Conservation (phyloP, 805 yeast species). For the Debaryomyces tyrocola region DNA sequence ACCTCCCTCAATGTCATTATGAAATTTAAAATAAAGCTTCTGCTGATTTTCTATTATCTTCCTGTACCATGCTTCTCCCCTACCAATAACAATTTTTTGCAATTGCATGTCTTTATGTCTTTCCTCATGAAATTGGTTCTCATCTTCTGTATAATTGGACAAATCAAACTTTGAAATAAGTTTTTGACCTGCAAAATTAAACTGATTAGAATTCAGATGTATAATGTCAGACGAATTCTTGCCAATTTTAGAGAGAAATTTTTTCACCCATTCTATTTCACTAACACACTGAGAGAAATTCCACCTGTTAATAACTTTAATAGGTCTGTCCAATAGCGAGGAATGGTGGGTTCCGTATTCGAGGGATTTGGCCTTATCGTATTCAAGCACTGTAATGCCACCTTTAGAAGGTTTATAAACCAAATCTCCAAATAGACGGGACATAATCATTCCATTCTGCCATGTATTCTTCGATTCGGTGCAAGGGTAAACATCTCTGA, state of each 20-base stretch:
- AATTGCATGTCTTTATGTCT: slow-evolving; percentile 7
- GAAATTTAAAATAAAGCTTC: slow-evolving; percentile 12
- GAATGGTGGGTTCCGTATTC: slow-evolving; percentile 17
- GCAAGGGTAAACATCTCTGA: slow-evolving; percentile 46
- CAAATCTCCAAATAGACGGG: slow-evolving; percentile 39
- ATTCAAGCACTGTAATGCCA: slow-evolving; percentile 5
- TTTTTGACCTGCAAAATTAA: slow-evolving; percentile 6
- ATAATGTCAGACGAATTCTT: slow-evolving; percentile 8
- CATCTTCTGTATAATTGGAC: neutral
- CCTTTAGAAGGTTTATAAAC: slow-evolving; percentile 14
- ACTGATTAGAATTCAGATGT: neutral
- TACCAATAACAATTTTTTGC: slow-evolving; percentile 26
- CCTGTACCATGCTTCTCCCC: slow-evolving; percentile 21
- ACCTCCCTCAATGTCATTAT: neutral
- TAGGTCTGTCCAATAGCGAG: slow-evolving; percentile 15
- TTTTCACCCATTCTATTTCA: slow-evolving; percentile 23
- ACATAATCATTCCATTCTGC: slow-evolving; percentile 39
- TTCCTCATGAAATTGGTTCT: neutral
- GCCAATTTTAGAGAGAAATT: slow-evolving; percentile 1
- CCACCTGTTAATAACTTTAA: slow-evolving; percentile 34
- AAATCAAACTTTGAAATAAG: neutral
- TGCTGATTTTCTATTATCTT: slow-evolving; percentile 25
- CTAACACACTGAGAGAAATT: slow-evolving; percentile 25
- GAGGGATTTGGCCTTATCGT: slow-evolving; percentile 13
- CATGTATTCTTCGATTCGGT: slow-evolving; percentile 32